Percentiles rank a stretch among this genome's conserved stretches.
phyloP scores from a whole-genome alignment of 495 filamentous ascomycete genomes.

The Cladorrhinum samala region DNA sequence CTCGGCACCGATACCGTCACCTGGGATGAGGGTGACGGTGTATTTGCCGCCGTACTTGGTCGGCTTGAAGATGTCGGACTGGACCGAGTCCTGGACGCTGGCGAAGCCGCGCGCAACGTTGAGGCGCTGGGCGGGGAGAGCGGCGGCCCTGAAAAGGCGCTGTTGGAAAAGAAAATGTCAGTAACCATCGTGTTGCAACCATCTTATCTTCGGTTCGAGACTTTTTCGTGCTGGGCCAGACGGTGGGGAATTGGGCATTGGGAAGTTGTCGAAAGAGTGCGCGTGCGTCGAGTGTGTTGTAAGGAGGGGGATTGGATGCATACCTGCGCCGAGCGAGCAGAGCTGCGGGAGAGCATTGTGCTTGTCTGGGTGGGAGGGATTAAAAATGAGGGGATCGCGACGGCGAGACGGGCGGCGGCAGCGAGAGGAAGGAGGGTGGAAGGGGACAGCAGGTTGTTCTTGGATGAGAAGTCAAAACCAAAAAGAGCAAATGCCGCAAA shows the following conservation, averaged over 20 bases:
- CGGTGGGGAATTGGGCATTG: no score
- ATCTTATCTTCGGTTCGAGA: no score
- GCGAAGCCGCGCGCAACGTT: conserved; percentile 52
- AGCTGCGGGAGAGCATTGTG: background rate
- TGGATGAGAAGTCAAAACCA: conserved; percentile 4
- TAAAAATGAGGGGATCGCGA: background rate
- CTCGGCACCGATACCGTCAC: conserved; percentile 97
- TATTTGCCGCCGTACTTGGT: conserved; percentile 99
- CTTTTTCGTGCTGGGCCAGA: no score
- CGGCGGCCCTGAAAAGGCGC: conserved; percentile 52
- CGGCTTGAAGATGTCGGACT: conserved; percentile 91
- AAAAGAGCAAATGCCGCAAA: conserved; percentile 31
- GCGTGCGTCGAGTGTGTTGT: no score
- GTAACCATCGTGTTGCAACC: conserved; percentile 33
- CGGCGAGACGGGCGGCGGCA: background rate
- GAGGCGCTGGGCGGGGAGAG: conserved; percentile 41
- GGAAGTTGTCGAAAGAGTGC: no score
- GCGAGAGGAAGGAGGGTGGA: conserved; percentile 9
- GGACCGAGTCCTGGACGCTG: conserved; percentile 70
- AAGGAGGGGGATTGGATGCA: background rate
- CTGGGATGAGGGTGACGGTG: conserved; percentile 95
- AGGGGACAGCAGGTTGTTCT: background rate
- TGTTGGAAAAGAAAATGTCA: conserved; percentile 20
- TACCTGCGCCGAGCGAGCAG: background rate
- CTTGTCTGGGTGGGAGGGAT: background rate